Conservation (phyloP, 83 land plant species). For the Picea abies region DNA sequence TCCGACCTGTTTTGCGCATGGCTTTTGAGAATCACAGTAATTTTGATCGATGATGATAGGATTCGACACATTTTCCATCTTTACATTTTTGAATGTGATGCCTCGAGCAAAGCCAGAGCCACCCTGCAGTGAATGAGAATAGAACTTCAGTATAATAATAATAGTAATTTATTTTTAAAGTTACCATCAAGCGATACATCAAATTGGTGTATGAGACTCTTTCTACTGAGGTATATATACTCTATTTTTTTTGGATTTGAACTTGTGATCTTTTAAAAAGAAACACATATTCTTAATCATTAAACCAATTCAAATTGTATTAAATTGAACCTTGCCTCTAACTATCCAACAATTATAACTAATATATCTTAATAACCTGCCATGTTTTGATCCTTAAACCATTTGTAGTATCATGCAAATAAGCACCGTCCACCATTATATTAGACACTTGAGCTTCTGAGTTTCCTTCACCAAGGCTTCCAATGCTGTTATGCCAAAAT, state of each 20-base stretch:
- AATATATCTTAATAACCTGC: conserved; percentile 42
- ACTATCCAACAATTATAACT: not conserved
- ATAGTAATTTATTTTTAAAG: too few species aligned
- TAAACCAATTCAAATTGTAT: not conserved
- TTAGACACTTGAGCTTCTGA: conserved; percentile 55
- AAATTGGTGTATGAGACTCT: too few species aligned
- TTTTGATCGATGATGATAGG: conserved; percentile 79
- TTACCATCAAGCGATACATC: too few species aligned
- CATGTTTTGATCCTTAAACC: conserved; percentile 81
- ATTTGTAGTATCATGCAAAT: conserved; percentile 51
- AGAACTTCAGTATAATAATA: too few species aligned
- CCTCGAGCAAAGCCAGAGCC: conserved; percentile 56
- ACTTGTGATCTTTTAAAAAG: too few species aligned
- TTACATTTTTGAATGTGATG: conserved; percentile 49
- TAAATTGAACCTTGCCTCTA: not conserved
- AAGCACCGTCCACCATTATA: conserved; percentile 47
- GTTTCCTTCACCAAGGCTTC: conserved; percentile 59
- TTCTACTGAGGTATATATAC: too few species aligned
- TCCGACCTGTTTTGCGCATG: conserved; percentile 51
- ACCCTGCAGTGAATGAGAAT: conserved; percentile 40
- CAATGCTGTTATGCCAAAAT: conserved; percentile 49
- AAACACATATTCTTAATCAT: too few species aligned
- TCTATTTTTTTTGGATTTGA: too few species aligned
- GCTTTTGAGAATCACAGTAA: conserved; percentile 61
- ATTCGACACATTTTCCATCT: conserved; percentile 51